Conservation (phyloP, 495 filamentous ascomycete genomes). For the Penicillium lividum region DNA sequence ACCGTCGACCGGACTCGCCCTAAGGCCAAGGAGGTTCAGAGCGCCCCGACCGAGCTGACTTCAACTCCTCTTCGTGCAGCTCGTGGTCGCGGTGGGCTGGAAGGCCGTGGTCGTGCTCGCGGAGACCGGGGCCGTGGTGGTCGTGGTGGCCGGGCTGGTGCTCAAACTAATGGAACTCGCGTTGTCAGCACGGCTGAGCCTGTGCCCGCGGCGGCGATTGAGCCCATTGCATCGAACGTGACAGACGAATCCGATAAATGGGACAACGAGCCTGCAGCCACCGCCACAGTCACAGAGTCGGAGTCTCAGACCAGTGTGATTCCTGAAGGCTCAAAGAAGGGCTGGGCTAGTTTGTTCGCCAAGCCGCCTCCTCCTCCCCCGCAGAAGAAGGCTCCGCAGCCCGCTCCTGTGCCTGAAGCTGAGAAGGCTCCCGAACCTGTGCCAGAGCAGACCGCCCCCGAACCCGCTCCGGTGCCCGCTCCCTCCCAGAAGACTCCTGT, state of each 20-base stretch:
- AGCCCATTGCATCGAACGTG: conserved; percentile 40
- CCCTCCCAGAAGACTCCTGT: conserved; percentile 32
- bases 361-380: conserved; percentile 44
- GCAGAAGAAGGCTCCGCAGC: conserved; percentile 36
- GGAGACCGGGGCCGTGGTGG: conserved; percentile 75
- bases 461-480: conserved; percentile 32
- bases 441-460: conserved; percentile 31
- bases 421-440: conserved; percentile 22
- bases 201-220: conserved; percentile 31
- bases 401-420: conserved; percentile 19
- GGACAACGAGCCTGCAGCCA: conserved; percentile 32
- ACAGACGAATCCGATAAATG: conserved; percentile 31
- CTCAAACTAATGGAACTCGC: conserved; percentile 55
- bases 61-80: conserved; percentile 59
- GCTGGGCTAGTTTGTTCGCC: conserved; percentile 65
- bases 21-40: conserved; percentile 75
- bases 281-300: conserved; percentile 21
- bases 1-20: conserved; percentile 78
- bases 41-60: conserved; percentile 49
- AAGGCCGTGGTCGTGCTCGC: conserved; percentile 68
- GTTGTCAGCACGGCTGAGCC: conserved; percentile 32
- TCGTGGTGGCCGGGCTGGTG: conserved; percentile 68
- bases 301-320: conserved; percentile 48
- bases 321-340: conserved; percentile 56
- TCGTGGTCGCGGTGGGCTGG: conserved; percentile 65